A percentile compares a stretch with the other conserved stretches of the same genome.
Evolutionary conservation across 352 stramenopile species (phyloP).

Genomic region (Peronospora belbahrii): DNA sequence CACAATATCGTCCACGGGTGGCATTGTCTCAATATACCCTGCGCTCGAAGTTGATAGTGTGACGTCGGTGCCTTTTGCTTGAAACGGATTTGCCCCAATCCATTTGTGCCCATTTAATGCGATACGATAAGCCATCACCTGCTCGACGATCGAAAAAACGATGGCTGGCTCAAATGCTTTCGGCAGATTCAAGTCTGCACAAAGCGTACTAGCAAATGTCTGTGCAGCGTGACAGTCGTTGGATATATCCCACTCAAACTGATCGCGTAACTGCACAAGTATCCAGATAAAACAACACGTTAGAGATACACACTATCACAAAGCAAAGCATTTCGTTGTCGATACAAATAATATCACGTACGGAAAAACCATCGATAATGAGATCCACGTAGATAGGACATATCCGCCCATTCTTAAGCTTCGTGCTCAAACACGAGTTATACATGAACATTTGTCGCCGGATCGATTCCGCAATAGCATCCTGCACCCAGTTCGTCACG

Average conservation of each 20-base stretch:
- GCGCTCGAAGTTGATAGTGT: conserved; percentile 13
- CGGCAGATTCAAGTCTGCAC: conserved; percentile 50
- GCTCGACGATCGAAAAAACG: conserved; percentile 66
- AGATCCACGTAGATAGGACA: conserved; percentile 69
- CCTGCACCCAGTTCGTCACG: conserved; percentile 12
- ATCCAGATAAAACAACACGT: background rate
- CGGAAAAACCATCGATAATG: conserved; percentile 53
- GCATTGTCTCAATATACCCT: conserved; percentile 50
- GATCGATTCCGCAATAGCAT: conserved; percentile 65
- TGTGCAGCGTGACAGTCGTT: conserved; percentile 41
- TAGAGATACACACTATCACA: background rate
- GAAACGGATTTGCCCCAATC: conserved; percentile 47
- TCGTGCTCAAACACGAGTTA: conserved; percentile 27
- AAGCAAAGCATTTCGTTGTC: background rate
- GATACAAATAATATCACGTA: conserved; percentile 20
- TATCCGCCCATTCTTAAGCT: conserved; percentile 21
- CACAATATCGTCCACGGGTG: conserved; percentile 43
- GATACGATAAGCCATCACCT: conserved; percentile 57
- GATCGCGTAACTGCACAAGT: conserved; percentile 46
- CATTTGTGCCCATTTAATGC: conserved; percentile 41
- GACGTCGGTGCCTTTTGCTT: conserved; percentile 16
- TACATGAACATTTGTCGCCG: conserved; percentile 61
- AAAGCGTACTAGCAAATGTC: conserved; percentile 47
- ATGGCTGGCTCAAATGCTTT: conserved; percentile 49
- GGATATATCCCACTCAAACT: conserved; percentile 76